A percentile compares a stretch with the other conserved stretches of the same genome.
These are phyloP conservation scores for Hordeum pubiflorum DNA, from an alignment of 202 grass and related monocot species.

Conservation along the genomic window DNA sequence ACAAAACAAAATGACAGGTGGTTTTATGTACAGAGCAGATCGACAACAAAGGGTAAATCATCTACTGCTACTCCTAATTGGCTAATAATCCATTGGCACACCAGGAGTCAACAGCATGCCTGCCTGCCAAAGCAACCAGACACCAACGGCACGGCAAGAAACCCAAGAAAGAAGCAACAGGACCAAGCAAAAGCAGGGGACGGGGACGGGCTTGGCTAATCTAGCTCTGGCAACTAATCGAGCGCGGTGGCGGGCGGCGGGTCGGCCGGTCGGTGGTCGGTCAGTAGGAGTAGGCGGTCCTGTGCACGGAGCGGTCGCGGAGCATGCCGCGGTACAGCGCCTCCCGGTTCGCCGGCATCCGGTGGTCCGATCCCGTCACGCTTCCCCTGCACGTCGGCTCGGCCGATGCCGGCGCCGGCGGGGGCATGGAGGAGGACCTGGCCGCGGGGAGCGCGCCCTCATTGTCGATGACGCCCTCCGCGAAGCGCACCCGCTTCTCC, in stretches of 20 bases:
- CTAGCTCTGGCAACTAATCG: background rate
- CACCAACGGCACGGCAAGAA: background rate
- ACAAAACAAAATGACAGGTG: background rate
- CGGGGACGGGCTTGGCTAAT: background rate
- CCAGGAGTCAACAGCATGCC: slow-evolving; percentile 8
- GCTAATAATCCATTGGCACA: background rate
- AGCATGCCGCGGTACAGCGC: slow-evolving; percentile 89
- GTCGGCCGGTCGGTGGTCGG: background rate
- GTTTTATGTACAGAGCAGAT: background rate
- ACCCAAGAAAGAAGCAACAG: background rate
- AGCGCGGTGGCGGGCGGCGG: background rate
- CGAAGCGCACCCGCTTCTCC: slow-evolving; percentile 69
- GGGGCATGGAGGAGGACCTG: background rate
- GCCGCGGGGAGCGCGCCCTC: slow-evolving; percentile 19
- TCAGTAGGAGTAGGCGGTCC: slow-evolving; percentile 49
- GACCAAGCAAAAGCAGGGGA: background rate
- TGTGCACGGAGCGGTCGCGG: slow-evolving; percentile 52
- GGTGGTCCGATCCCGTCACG: slow-evolving; percentile 5
- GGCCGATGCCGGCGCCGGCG: background rate
- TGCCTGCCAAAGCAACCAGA: background rate
- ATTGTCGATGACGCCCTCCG: slow-evolving; percentile 60
- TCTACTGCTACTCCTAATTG: background rate
- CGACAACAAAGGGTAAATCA: background rate
- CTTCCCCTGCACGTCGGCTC: slow-evolving; percentile 20
- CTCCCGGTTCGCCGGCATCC: slow-evolving; percentile 78